Percentiles rank a stretch among this genome's conserved stretches.
These are phyloP conservation scores for Psilocybe cubensis DNA, from an alignment of 768 basidiomycete genomes.

Conservation along the genomic window DNA sequence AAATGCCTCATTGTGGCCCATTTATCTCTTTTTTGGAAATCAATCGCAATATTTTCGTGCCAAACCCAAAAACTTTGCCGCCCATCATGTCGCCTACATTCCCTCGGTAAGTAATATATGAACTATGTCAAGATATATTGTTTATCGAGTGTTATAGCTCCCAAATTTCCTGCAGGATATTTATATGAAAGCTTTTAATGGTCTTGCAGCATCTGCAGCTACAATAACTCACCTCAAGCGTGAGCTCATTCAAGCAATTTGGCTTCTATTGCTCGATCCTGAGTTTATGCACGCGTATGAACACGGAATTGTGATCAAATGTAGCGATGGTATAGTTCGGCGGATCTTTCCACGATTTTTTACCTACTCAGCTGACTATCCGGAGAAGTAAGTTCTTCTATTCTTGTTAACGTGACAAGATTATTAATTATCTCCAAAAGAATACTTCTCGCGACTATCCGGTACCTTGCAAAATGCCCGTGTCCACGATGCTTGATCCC, in stretches of 20 bases:
- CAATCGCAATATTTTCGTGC: constrained; percentile 38
- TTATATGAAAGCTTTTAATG: constrained; percentile 11
- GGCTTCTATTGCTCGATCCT: constrained; percentile 17
- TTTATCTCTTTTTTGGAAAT: constrained; percentile 41
- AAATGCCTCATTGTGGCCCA: constrained; percentile 38
- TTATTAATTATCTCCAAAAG: neutral
- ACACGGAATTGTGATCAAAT: constrained; percentile 17
- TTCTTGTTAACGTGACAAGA: too few species aligned
- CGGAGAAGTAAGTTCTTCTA: constrained; percentile 34
- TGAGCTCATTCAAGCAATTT: constrained; percentile 23
- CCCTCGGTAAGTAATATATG: constrained; percentile 27
- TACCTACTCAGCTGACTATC: constrained; percentile 42
- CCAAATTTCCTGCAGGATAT: constrained; percentile 22
- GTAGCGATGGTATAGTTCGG: constrained; percentile 30
- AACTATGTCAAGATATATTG: neutral
- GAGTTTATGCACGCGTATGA: constrained; percentile 24
- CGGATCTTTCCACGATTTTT: constrained; percentile 36
- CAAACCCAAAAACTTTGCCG: constrained; percentile 29
- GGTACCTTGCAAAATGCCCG: constrained; percentile 34
- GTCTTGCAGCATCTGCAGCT: constrained; percentile 1
- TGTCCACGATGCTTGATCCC: constrained; percentile 32
- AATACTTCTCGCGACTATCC: too few species aligned
- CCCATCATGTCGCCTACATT: constrained; percentile 45
- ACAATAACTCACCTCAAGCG: constrained; percentile 17
- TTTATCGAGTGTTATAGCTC: constrained; percentile 20